Conservation (phyloP, 108 stramenopile genomes). For the Craspedostauros australis region DNA sequence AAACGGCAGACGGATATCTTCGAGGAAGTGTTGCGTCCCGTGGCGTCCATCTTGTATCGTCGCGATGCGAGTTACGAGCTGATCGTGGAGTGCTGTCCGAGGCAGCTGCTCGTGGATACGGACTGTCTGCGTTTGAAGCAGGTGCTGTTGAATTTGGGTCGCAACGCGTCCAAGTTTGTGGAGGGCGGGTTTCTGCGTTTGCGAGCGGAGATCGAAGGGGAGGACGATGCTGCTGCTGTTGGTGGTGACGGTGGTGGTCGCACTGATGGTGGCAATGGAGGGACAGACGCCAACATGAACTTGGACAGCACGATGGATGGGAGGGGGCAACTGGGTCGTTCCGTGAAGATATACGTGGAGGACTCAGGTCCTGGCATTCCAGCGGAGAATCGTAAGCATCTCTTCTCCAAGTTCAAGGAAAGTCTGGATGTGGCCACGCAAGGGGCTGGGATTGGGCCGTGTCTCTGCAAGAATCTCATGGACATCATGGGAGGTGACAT, state of each 20-base stretch:
- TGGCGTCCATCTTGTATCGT: conserved; percentile 6
- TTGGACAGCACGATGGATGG: conserved; percentile 1
- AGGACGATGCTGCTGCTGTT: no score
- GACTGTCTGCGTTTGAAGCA: conserved; percentile 49
- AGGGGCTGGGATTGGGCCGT: conserved; percentile 48
- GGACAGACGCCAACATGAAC: neutral
- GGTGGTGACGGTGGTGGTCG: conserved; percentile 3
- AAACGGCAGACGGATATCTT: conserved; percentile 11
- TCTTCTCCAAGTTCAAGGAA: conserved; percentile 46
- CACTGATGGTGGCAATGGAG: no score
- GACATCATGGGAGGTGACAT: conserved; percentile 51
- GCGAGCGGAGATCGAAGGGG: conserved; percentile 23
- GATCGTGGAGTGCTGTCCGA: conserved; percentile 11
- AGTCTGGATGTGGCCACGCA: conserved; percentile 35
- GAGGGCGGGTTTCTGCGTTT: conserved; percentile 45
- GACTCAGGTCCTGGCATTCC: conserved; percentile 53
- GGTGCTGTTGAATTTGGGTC: conserved; percentile 39
- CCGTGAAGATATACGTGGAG: conserved; percentile 27
- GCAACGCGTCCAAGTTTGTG: conserved; percentile 45
- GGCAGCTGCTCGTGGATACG: conserved; percentile 26
- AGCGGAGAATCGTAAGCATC: conserved; percentile 19
- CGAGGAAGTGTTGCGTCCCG: conserved; percentile 5
- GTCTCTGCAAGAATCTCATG: conserved; percentile 37
- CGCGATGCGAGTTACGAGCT: neutral
- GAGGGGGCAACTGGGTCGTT: conserved; percentile 2